A percentile compares a stretch with the other conserved stretches of the same genome.
Conservation (phyloP, 805 yeast genomes). For the Teunomyces pallodes region DNA sequence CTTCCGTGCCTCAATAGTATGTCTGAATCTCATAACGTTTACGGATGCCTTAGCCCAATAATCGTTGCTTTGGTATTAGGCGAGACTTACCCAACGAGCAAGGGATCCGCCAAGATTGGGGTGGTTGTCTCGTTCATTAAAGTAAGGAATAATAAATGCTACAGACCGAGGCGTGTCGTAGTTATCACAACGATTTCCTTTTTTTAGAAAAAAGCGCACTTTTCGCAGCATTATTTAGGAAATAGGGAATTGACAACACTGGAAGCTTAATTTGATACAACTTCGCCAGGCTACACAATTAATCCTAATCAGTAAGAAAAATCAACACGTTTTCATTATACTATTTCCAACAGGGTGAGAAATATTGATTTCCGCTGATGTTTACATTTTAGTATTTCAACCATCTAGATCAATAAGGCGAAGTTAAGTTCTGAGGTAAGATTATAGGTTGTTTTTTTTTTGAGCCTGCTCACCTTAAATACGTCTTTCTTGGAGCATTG, state of each 20-base stretch:
- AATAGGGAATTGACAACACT: background rate
- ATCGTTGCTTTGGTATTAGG: no score
- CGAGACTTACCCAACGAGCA: background rate
- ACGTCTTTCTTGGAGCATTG: no score
- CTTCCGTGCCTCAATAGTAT: background rate
- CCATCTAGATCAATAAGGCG: no score
- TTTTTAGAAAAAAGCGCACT: background rate
- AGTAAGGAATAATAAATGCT: background rate
- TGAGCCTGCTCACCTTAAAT: no score
- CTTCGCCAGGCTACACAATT: background rate
- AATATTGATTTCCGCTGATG: no score
- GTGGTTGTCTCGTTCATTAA: background rate
- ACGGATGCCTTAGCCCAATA: no score
- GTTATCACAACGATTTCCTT: background rate
- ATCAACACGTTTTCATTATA: no score
- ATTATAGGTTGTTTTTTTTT: no score
- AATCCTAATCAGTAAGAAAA: background rate
- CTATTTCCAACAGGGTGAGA: no score
- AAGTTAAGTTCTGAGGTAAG: no score
- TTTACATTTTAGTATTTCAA: no score
- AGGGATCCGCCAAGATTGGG: background rate
- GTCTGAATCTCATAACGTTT: no score
- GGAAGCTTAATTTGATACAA: background rate
- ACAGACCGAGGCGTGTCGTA: background rate
- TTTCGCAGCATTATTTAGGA: background rate